Evolutionary conservation across 2,329 filamentous ascomycete species (phyloP).

Genomic region (Sphaerulina vaccinii): DNA sequence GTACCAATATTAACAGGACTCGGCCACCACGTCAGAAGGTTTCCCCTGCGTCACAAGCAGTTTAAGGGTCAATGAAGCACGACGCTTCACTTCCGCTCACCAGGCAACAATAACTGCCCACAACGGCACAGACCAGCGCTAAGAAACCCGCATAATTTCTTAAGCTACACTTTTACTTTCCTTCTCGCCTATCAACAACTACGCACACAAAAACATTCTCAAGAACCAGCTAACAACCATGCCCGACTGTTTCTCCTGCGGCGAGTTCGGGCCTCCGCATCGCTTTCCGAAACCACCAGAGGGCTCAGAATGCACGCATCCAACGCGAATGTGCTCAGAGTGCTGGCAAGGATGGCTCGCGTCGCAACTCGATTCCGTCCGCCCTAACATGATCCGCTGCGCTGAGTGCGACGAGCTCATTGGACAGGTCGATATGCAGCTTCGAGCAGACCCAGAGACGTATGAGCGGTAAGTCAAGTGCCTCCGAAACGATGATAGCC

Average conservation of each 20-base stretch:
- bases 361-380: neutral
- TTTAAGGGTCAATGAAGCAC: no score
- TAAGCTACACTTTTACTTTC: neutral
- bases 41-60: no score
- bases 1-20: no score
- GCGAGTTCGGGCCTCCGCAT: neutral
- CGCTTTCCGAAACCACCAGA: neutral
- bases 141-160: neutral
- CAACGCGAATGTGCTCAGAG: neutral
- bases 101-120: neutral
- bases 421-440: neutral
- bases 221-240: neutral
- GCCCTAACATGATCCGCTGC: neutral
- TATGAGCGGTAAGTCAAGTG: neutral
- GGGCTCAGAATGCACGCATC: neutral
- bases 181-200: neutral
- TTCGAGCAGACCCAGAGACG: neutral
- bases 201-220: neutral
- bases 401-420: neutral
- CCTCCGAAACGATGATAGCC: no score
- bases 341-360: neutral
- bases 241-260: neutral
- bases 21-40: no score
- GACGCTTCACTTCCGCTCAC: neutral
- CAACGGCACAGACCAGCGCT: neutral